These are phyloP conservation scores for Syzygium oleosum DNA, from an alignment of 345 rosid species.

Conservation along the genomic window DNA sequence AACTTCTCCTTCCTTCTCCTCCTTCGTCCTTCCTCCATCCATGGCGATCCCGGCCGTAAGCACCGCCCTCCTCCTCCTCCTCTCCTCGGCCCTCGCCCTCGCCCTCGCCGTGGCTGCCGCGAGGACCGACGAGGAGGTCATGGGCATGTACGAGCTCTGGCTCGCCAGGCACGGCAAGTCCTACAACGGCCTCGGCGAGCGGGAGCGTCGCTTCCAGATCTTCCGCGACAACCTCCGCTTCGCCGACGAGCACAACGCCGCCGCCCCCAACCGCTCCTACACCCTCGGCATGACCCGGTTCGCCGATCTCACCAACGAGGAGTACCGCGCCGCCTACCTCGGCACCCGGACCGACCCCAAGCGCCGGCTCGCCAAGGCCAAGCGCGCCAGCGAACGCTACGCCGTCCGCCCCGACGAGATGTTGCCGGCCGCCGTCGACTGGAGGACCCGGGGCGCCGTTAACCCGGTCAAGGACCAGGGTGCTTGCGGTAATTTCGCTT, in stretches of 20 bases:
- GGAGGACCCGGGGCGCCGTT: constrained; percentile 79
- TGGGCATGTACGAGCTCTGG: constrained; percentile 62
- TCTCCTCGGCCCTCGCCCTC: not conserved
- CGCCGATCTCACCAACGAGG: constrained; percentile 76
- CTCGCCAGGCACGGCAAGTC: constrained; percentile 43
- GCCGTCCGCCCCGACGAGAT: constrained; percentile 22
- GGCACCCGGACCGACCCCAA: constrained; percentile 33
- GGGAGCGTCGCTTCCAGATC: constrained; percentile 46
- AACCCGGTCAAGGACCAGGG: constrained; percentile 77
- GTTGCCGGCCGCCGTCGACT: constrained; percentile 66
- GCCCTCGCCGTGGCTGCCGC: constrained; percentile 2
- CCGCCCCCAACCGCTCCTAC: constrained; percentile 40
- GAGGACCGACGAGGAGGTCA: constrained; percentile 65
- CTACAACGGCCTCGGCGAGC: constrained; percentile 45
- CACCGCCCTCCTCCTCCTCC: not conserved
- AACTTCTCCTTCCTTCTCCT: not conserved
- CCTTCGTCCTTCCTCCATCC: not conserved
- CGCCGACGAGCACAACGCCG: constrained; percentile 58
- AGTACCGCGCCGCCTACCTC: constrained; percentile 51
- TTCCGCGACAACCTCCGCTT: constrained; percentile 77
- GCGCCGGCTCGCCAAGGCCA: constrained; percentile 40
- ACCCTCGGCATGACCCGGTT: constrained; percentile 65
- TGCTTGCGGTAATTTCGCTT: constrained; percentile 42
- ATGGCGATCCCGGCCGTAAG: not conserved
- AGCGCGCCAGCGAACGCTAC: constrained; percentile 27